Base-by-base conservation (phyloP, 2,329 filamentous ascomycete genomes). In the Phialophora macrospora region DNA sequence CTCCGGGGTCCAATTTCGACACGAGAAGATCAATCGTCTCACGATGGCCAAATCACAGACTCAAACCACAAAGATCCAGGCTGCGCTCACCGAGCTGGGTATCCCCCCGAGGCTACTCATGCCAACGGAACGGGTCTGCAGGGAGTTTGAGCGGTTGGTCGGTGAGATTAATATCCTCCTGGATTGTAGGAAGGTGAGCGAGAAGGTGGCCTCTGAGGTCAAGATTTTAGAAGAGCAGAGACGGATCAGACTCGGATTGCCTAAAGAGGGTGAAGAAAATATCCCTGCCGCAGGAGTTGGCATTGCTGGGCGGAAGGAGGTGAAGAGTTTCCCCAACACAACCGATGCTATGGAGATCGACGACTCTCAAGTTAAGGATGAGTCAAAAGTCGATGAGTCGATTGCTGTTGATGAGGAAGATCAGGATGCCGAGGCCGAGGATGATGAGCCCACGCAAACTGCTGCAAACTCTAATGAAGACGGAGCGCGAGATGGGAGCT, bases 1-100 rank as follows among this genome's bases (percentile, higher is more conserved):
- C 1, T 90, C 89, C 8, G 94, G 95, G 6, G 91, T 97, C 41
- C 90, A 91, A 14, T 98, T 98, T 84, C 91, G 94, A 12, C 92
- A 92, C 69, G 81, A 83, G 68, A 80, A 79, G 67, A 80, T 81
- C 55, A 79, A 80, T 63, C 81, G 82, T 66, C 77, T 82, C 60
- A 81, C 80, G 3, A 80, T 82, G 67, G 81, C 81, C 34, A 83
- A 83, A 71, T 82, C 80, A 32, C 81, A 82, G 66, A 79, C 82
- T 1, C 81, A 83, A 68, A 80, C 81, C 0, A 78, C 79, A 68
- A 83, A 83, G 70, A 77, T 83, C 52, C 78, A 77, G 32, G 77
- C 78, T 46, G 81, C 81, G 0, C 75, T 83, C 22, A 77, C 79
- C 2, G 81, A 83, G 64, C 74, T 83, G 51, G 79, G 79, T 34